Evolutionary conservation across 148 eudicot genomes (phyloP).

Genomic region (Salicornia ramosissima): DNA sequence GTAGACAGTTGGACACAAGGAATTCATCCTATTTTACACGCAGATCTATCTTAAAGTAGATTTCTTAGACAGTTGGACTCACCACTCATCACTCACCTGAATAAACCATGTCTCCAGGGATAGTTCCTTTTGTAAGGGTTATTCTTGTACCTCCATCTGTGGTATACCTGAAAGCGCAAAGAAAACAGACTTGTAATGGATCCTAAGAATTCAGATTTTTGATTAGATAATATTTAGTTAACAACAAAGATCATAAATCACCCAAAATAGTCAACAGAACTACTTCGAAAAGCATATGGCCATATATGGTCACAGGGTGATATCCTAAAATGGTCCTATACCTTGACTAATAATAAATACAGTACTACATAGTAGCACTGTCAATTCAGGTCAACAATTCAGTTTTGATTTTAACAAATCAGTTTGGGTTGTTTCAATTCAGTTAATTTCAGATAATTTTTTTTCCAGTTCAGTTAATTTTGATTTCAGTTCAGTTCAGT

Average conservation of each 20-base stretch:
- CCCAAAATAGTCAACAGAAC: neutral
- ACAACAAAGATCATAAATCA: neutral
- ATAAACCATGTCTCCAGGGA: slow-evolving; percentile 62
- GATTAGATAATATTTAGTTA: neutral
- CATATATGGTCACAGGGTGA: neutral
- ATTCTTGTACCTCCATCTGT: slow-evolving; percentile 86
- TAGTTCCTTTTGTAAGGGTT: slow-evolving; percentile 84
- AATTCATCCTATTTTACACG: neutral
- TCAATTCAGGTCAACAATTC: too few species aligned
- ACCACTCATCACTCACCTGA: too few species aligned
- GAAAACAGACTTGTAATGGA: slow-evolving; percentile 6
- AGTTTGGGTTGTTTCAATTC: too few species aligned
- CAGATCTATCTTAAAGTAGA: neutral
- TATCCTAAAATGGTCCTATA: neutral
- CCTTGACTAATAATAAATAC: too few species aligned
- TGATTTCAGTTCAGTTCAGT: too few species aligned
- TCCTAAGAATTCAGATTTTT: neutral
- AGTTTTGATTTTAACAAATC: too few species aligned
- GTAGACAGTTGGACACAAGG: neutral
- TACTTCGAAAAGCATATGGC: neutral
- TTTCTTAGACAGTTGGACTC: too few species aligned
- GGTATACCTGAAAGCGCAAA: slow-evolving; percentile 62
- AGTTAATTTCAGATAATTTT: too few species aligned
- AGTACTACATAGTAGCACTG: too few species aligned
- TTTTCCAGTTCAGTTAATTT: too few species aligned